These are phyloP conservation scores for Annona cherimola DNA, from an alignment of 164 flowering plant species.

Conservation along the genomic window DNA sequence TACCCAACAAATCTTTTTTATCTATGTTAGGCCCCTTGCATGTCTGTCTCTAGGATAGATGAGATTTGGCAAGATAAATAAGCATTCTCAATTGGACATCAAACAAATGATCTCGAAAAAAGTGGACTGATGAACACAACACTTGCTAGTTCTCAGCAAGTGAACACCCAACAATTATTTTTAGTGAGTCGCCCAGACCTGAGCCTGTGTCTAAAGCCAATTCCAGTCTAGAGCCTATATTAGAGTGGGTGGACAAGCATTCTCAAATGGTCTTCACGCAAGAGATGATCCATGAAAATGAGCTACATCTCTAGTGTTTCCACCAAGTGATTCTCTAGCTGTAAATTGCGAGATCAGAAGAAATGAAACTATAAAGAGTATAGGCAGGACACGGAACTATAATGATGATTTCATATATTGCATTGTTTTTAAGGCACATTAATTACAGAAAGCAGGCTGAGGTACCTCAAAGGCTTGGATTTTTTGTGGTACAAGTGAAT, in stretches of 20 bases:
- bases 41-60: neutral
- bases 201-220: too few species aligned
- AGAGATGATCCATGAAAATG: neutral
- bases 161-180: too few species aligned
- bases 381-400: neutral
- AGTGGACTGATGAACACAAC: too few species aligned
- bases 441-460: neutral
- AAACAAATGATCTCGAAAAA: too few species aligned
- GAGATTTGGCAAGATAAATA: neutral
- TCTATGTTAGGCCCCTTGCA: too few species aligned
- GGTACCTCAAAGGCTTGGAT: slow-evolving; percentile 83
- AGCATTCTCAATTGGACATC: neutral
- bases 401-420: too few species aligned
- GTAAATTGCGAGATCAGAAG: neutral
- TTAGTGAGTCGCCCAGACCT: too few species aligned
- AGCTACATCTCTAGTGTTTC: neutral
- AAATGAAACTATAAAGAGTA: neutral
- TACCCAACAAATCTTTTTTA: too few species aligned
- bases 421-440: neutral
- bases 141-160: too few species aligned
- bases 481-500: slow-evolving; percentile 85
- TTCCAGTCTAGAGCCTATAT: too few species aligned
- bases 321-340: neutral
- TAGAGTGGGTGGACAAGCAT: neutral
- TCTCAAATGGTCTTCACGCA: neutral